Conservation (phyloP, 495 filamentous ascomycete species). For the Friedmanniomyces endolithicus region DNA sequence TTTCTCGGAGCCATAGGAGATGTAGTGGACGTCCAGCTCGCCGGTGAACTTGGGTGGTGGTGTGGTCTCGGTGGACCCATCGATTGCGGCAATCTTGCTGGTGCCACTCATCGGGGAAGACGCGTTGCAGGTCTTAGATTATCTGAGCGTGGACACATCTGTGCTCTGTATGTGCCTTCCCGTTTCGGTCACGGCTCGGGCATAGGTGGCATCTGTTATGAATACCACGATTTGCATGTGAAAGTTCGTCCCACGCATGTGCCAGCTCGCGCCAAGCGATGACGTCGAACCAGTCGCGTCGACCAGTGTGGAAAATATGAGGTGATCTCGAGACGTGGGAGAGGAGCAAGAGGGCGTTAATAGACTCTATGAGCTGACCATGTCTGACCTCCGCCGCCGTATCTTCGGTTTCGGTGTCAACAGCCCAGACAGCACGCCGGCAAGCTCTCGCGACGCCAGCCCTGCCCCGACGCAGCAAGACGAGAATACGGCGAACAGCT, state of each 20-base stretch:
- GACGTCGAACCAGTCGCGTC: background rate
- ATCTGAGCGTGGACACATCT: background rate
- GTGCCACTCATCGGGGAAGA: slow-evolving; percentile 12
- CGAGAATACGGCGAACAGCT: slow-evolving; percentile 9
- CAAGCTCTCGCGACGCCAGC: slow-evolving; percentile 18
- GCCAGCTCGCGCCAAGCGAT: background rate
- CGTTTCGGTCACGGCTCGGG: background rate
- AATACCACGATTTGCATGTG: background rate
- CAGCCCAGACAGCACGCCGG: slow-evolving; percentile 13
- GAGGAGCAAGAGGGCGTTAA: no score
- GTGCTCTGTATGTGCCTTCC: background rate
- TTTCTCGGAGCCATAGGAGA: slow-evolving; percentile 67
- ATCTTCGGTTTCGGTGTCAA: slow-evolving; percentile 17
- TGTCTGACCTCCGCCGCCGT: slow-evolving; percentile 30
- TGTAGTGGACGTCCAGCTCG: slow-evolving; percentile 52
- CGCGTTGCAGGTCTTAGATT: background rate
- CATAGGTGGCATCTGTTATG: background rate
- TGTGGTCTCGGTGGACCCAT: background rate
- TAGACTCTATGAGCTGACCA: slow-evolving; percentile 1
- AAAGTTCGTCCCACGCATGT: background rate
- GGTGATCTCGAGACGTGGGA: no score
- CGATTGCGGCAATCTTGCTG: slow-evolving; percentile 6
- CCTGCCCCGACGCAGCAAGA: slow-evolving; percentile 12
- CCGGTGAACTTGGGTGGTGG: background rate
- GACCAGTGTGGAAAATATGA: no score